Evolutionary conservation across 257 asterid genomes (phyloP).

Genomic region (Ajuga chamaepitys): DNA sequence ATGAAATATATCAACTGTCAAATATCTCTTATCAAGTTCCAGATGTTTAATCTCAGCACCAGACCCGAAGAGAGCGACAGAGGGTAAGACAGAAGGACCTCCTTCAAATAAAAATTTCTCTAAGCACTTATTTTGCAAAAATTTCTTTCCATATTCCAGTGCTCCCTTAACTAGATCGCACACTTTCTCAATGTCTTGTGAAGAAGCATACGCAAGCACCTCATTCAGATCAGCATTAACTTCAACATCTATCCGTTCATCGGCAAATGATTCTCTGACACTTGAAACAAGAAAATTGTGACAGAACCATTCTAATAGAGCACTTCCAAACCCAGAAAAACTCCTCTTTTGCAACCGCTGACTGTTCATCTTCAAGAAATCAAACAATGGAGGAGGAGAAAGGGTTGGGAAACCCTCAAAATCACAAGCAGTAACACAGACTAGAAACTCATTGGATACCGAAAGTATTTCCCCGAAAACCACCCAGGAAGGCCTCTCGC

Average conservation of each 20-base stretch:
- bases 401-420: slow-evolving; percentile 40
- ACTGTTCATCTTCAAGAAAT: slow-evolving; percentile 51
- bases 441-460: slow-evolving; percentile 56
- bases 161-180: slow-evolving; percentile 32
- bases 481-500: slow-evolving; percentile 76
- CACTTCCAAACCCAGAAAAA: slow-evolving; percentile 57
- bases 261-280: slow-evolving; percentile 46
- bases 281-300: slow-evolving; percentile 61
- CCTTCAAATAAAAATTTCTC: slow-evolving; percentile 62
- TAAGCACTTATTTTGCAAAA: slow-evolving; percentile 63
- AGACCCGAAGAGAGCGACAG: slow-evolving; percentile 82
- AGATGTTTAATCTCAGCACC: slow-evolving; percentile 86
- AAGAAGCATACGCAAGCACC: slow-evolving; percentile 55
- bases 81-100: slow-evolving; percentile 44
- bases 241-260: slow-evolving; percentile 61
- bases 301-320: slow-evolving; percentile 64
- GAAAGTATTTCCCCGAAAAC: slow-evolving; percentile 79
- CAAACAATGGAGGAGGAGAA: slow-evolving; percentile 53
- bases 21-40: slow-evolving; percentile 73
- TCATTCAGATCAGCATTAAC: slow-evolving; percentile 61
- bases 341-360: slow-evolving; percentile 50
- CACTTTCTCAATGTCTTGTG: slow-evolving; percentile 59
- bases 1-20: slow-evolving; percentile 69
- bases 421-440: slow-evolving; percentile 72
- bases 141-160: slow-evolving; percentile 51